A percentile compares a stretch with the other conserved stretches of the same genome.
Evolutionary conservation across 1,284 basidiomycete genomes (phyloP).

Genomic region (Fomes fomentarius): DNA sequence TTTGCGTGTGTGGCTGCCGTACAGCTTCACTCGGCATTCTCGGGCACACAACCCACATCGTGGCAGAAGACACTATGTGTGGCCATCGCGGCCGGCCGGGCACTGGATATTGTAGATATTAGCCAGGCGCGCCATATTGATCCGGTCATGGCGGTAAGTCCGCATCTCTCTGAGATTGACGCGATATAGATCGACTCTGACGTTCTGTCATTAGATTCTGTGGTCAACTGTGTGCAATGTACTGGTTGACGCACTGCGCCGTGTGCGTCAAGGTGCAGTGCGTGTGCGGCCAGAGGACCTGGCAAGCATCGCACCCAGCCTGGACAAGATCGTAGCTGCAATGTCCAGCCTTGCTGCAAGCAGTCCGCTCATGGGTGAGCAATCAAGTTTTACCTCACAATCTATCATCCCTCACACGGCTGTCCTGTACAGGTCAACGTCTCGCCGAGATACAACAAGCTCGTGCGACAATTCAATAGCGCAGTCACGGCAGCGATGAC

Average conservation of each 20-base stretch:
- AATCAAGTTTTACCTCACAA: neutral
- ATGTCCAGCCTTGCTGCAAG: constrained; percentile 10
- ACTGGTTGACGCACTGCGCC: constrained; percentile 11
- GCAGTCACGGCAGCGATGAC: too few relatives aligned
- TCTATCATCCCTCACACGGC: too few relatives aligned
- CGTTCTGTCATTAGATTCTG: constrained; percentile 9
- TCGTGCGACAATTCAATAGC: neutral
- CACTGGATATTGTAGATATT: constrained; percentile 18
- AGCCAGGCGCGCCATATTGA: constrained; percentile 19
- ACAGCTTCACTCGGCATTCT: constrained; percentile 20
- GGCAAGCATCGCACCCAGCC: constrained; percentile 1
- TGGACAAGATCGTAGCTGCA: constrained; percentile 17
- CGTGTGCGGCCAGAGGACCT: constrained; percentile 13
- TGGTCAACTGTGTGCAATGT: constrained; percentile 19
- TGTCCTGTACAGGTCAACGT: constrained; percentile 3
- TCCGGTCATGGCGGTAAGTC: constrained; percentile 26
- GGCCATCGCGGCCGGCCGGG: constrained; percentile 19
- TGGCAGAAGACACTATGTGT: constrained; percentile 19
- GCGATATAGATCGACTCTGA: neutral
- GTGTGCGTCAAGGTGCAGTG: neutral
- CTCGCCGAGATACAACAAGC: constrained; percentile 14
- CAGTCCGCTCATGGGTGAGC: constrained; percentile 20
- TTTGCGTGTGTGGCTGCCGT: constrained; percentile 24
- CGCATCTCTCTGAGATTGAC: neutral
- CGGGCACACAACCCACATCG: constrained; percentile 12